A percentile compares a stretch with the other conserved stretches of the same genome.
phyloP scores from a whole-genome alignment of 306 rosid species.

The Ormosia semicastrata region DNA sequence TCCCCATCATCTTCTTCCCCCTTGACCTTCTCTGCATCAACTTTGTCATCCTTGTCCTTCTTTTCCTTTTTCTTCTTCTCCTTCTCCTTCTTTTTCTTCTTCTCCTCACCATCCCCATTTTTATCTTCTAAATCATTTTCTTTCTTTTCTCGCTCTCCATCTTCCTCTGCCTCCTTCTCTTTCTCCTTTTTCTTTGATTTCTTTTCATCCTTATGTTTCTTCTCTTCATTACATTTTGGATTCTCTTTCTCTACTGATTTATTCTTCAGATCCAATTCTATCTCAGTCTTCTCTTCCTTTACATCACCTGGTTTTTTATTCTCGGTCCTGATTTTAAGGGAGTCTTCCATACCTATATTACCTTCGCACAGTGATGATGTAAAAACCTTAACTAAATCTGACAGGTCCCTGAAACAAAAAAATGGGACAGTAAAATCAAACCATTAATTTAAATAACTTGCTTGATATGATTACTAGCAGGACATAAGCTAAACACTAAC shows the following conservation, averaged over 20 bases:
- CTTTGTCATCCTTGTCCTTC: background rate
- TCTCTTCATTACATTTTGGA: slow-evolving; percentile 26
- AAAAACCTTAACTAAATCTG: slow-evolving; percentile 7
- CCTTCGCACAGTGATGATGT: slow-evolving; percentile 7
- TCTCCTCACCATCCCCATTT: background rate
- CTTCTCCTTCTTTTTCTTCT: background rate
- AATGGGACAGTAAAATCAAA: background rate
- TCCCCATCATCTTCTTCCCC: background rate
- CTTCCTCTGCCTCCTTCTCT: background rate
- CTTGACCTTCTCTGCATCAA: background rate
- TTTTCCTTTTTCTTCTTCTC: background rate
- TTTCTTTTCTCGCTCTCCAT: background rate
- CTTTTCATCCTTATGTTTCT: slow-evolving; percentile 38
- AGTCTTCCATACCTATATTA: slow-evolving; percentile 50
- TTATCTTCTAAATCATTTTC: background rate
- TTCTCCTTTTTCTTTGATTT: slow-evolving; percentile 27
- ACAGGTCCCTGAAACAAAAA: slow-evolving; percentile 17
- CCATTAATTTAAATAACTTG: slow-evolving; percentile 4
- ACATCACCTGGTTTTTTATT: slow-evolving; percentile 29
- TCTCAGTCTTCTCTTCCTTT: slow-evolving; percentile 37
- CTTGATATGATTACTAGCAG: background rate
- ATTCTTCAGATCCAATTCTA: slow-evolving; percentile 43
- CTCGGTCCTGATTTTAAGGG: slow-evolving; percentile 34
- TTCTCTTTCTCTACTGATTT: slow-evolving; percentile 39
- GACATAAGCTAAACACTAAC: slow-evolving; percentile 2